Percentiles rank a stretch among this genome's conserved stretches.
These are phyloP conservation scores for Sugiyamaella mastotermitis DNA, from an alignment of 805 yeast species.

Conservation along the genomic window DNA sequence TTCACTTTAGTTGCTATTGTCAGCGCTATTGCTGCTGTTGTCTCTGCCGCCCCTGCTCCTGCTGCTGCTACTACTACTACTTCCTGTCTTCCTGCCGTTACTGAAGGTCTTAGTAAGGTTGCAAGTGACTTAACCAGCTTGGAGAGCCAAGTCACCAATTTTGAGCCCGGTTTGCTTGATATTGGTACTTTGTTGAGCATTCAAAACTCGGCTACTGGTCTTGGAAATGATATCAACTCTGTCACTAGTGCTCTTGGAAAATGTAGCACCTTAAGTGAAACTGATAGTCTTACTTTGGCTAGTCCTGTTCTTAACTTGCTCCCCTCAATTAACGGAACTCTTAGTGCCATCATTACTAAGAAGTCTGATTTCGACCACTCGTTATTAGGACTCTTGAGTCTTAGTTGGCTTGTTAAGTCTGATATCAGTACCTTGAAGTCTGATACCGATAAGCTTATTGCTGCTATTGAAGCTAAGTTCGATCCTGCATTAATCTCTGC, in stretches of 20 bases:
- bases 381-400: slow-evolving; percentile 8
- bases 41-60: slow-evolving; percentile 4
- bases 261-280: slow-evolving; percentile 1
- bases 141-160: neutral
- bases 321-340: slow-evolving; percentile 9
- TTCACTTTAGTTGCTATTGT: slow-evolving; percentile 2
- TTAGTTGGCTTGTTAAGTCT: slow-evolving; percentile 9
- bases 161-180: slow-evolving; percentile 5
- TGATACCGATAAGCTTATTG: slow-evolving; percentile 5
- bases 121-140: slow-evolving; percentile 1
- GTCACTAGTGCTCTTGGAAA: slow-evolving; percentile 4
- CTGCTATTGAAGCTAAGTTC: slow-evolving; percentile 7
- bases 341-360: slow-evolving; percentile 8
- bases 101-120: slow-evolving; percentile 1
- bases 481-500: slow-evolving; percentile 2
- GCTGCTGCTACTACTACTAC: slow-evolving; percentile 1
- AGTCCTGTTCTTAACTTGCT: slow-evolving; percentile 4
- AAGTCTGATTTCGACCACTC: slow-evolving; percentile 12
- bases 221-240: slow-evolving; percentile 1
- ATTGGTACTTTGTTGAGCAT: slow-evolving; percentile 6
- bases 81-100: neutral
- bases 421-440: slow-evolving; percentile 8
- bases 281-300: slow-evolving; percentile 5
- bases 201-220: slow-evolving; percentile 3
- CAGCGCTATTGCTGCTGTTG: slow-evolving; percentile 3